A percentile compares a stretch with the other conserved stretches of the same genome.
These are phyloP conservation scores for Elymus sibiricus DNA, from an alignment of 176 grass and related monocot species.

Conservation along the genomic window DNA sequence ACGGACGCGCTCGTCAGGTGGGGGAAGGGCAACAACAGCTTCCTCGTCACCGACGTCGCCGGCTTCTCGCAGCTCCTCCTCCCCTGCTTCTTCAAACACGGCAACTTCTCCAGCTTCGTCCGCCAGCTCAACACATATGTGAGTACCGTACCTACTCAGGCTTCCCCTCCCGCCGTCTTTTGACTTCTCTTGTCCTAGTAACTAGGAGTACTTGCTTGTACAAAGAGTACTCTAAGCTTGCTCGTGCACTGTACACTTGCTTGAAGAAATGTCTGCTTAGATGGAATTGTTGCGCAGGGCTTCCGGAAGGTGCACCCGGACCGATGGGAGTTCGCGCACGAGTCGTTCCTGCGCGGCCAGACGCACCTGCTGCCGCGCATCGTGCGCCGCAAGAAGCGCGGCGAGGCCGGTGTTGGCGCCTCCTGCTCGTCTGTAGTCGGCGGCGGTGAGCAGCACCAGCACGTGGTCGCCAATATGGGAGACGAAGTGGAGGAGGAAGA, in stretches of 20 bases:
- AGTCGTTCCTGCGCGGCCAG: slow-evolving; percentile 64
- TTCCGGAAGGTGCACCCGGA: slow-evolving; percentile 80
- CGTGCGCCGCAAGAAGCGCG: slow-evolving; percentile 46
- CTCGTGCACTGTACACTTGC: slow-evolving; percentile 18
- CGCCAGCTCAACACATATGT: slow-evolving; percentile 73
- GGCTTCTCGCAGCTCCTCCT: slow-evolving; percentile 69
- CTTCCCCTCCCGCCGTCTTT: not conserved
- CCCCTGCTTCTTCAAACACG: slow-evolving; percentile 83
- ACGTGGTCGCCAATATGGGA: not conserved
- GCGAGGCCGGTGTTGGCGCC: not conserved
- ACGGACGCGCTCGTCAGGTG: slow-evolving; percentile 56
- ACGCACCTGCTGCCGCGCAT: slow-evolving; percentile 57
- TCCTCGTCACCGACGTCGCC: slow-evolving; percentile 50
- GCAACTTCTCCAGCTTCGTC: slow-evolving; percentile 95
- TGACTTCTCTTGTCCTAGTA: not conserved
- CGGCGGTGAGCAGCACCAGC: not conserved
- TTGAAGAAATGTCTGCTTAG: not conserved
- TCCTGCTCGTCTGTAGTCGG: not conserved
- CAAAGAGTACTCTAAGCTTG: not conserved
- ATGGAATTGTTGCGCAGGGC: slow-evolving; percentile 32
- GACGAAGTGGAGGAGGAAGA: not conserved
- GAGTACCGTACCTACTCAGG: not conserved
- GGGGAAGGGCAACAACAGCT: slow-evolving; percentile 64
- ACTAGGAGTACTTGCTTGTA: not conserved
- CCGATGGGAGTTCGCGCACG: slow-evolving; percentile 78